Conservation (phyloP, 2,329 filamentous ascomycete species). For the Apiospora marii region DNA sequence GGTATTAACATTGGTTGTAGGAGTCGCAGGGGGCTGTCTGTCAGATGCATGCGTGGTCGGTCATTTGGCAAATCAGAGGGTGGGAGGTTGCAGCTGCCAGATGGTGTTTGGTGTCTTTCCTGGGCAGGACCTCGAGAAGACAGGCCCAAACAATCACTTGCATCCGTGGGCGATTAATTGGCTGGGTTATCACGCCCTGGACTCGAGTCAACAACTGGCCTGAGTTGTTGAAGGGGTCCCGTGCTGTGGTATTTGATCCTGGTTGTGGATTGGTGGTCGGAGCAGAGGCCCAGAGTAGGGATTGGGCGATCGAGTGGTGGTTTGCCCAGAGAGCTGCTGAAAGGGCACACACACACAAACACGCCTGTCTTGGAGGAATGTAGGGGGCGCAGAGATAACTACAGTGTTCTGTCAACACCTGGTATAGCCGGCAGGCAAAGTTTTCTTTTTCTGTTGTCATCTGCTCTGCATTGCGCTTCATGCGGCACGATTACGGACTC, state of each 20-base stretch:
- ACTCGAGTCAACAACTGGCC: neutral
- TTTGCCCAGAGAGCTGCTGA: neutral
- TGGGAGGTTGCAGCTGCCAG: constrained; percentile 11
- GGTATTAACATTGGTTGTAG: neutral
- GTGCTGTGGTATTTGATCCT: neutral
- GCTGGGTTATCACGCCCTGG: neutral
- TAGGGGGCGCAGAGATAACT: neutral
- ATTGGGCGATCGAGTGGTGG: neutral
- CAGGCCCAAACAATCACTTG: neutral
- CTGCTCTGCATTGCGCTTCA: neutral
- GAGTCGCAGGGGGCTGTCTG: neutral
- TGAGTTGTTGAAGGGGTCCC: neutral
- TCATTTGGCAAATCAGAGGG: constrained; percentile 2
- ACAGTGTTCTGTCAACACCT: neutral
- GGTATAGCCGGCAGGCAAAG: neutral
- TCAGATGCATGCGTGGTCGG: constrained; percentile 4
- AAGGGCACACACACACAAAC: neutral
- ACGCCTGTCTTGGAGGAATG: neutral
- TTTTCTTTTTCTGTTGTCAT: neutral
- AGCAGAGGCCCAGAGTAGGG: constrained; percentile 3
- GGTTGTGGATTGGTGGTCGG: constrained; percentile 1
- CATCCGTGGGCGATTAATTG: neutral
- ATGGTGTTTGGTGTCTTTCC: neutral
- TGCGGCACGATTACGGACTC: constrained; percentile 17
- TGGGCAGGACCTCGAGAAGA: neutral